Evolutionary conservation across 192 early-diverging fungal genomes (phyloP), one percentile per base, ranked within the genome.

Genomic region (Coemansia sp.): DNA sequence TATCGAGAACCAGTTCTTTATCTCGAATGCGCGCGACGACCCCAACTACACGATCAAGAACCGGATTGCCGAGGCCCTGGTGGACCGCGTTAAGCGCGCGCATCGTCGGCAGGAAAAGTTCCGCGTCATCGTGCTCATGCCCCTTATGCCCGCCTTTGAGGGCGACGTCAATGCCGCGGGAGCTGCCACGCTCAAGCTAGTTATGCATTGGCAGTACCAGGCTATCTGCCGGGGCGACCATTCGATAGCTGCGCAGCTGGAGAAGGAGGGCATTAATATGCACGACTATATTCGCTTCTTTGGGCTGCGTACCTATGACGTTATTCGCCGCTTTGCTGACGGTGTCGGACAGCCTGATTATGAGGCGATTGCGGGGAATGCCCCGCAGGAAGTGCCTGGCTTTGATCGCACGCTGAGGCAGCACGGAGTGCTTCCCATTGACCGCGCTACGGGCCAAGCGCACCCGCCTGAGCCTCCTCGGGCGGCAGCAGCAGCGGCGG

Each of bases 1-100:
- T 74, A 95, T 95, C 68, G 94, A 95, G 70, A 94, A 95, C 73
- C 94, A 95, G 71, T 95, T 95, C 83, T 95, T 95, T 69, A 89
- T 92, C 62, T 86, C 84, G 37, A 80, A 73, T n/a, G 76, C 84
- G 15, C 67, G 67, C 39, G 74, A 76, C 41, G 80, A 83, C 51
- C 59, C 76, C n/a, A 60, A 44, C 8, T 87, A 89, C 57, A 85
- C 87, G 19, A 75, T 94, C 75, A 91, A 94, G 74, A 96, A 96
- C 74, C 86, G 82, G 45, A 91, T 96, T 60, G 94, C 92, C 39
- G 77, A 87, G 63, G 93, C 89, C 2, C 67, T 95, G 19, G 88
- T 91, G 5, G 87, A 93, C 41, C 87, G 94, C 9, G 90, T 95
- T 55, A 86, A 86, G 62, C 80, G 84, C 17, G 94, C 94, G 2